A percentile compares a stretch with the other conserved stretches of the same genome.
Conservation (phyloP, 176 grass and related monocot species). For the Oryza meridionalis region DNA sequence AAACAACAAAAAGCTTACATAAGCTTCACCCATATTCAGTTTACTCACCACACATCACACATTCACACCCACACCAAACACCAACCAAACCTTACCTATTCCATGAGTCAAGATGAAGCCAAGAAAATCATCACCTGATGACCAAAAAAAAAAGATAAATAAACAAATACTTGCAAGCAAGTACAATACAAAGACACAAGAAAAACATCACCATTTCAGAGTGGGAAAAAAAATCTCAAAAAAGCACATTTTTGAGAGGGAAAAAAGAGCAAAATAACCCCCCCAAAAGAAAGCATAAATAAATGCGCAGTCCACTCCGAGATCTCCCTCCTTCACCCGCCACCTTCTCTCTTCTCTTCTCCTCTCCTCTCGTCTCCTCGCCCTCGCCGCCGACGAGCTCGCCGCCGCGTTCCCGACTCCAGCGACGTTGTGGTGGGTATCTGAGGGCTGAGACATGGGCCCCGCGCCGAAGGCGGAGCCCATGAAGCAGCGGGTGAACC, state of each 20-base stretch:
- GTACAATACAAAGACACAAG: neutral
- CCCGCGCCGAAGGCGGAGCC: constrained; percentile 46
- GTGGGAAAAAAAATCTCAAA: neutral
- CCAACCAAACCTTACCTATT: neutral
- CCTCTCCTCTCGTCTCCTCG: neutral
- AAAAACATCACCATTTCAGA: constrained; percentile 14
- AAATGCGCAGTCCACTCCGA: constrained; percentile 48
- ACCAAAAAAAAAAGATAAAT: neutral
- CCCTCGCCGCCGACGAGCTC: neutral
- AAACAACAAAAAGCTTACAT: neutral
- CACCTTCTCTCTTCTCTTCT: constrained; percentile 38
- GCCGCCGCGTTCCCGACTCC: neutral
- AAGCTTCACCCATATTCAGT: neutral
- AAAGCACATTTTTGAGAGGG: neutral
- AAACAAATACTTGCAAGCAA: neutral
- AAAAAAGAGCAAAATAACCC: neutral
- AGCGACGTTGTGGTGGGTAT: neutral
- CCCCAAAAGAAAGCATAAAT: constrained; percentile 27
- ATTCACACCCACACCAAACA: neutral
- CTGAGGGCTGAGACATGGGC: constrained; percentile 37
- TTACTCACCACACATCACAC: too few species aligned
- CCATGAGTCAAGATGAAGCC: neutral
- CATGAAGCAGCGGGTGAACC: constrained; percentile 91
- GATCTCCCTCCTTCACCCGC: constrained; percentile 40
- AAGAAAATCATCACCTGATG: neutral